Evolutionary conservation across 1,284 basidiomycete species (phyloP), one percentile per base, ranked within the genome.

Genomic region (Athelia sp.): DNA sequence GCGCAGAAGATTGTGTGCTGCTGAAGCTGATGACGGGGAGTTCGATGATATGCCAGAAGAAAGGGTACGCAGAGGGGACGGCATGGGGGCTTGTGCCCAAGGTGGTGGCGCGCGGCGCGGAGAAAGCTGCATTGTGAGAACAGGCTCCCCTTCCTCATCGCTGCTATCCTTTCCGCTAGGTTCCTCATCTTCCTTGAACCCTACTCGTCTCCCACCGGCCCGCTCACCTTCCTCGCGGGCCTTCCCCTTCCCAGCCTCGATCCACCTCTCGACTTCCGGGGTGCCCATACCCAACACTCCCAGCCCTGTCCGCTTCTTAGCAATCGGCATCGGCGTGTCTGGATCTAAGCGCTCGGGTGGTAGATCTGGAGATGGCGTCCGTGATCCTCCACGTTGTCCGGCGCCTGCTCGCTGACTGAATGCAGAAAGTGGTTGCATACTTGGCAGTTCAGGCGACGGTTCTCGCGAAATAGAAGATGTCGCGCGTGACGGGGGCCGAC

Each of bases 1-100:
- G 46, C 79, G 76, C 52, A 88, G 62, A 32, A 88, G 70, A 43
- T 84, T 79, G 49, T 86, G 82, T 26, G 83, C 78, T 10, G 74
- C 67, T 29, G 62, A 55, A 4, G 56, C 55, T 50, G 68, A 57
- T 45, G 63, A 52, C 18, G 56, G 54, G 23, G 50, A 43, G 45
- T 32, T 34, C 24, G 14, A 14, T 13, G 26, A 29, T 13, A 29
- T 13, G 46, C 51, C 31, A 52, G 50, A 44, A 47, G 65, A 57
- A 46, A 63, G 51, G 60, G 58, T 66, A 22, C 69, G 64, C 38
- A 74, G 62, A 3, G 77, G 79, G 3, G 79, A 77, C 11, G 72
- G 68, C 17, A 72, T 65, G 62, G 60, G 60, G 14, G 65, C 60
- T 53, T 65, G 67, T 38, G 63, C 56, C 36, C 36, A 40, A 10